phyloP scores from a whole-genome alignment of 2,329 filamentous ascomycete genomes.

The Raffaelea albimanens region DNA sequence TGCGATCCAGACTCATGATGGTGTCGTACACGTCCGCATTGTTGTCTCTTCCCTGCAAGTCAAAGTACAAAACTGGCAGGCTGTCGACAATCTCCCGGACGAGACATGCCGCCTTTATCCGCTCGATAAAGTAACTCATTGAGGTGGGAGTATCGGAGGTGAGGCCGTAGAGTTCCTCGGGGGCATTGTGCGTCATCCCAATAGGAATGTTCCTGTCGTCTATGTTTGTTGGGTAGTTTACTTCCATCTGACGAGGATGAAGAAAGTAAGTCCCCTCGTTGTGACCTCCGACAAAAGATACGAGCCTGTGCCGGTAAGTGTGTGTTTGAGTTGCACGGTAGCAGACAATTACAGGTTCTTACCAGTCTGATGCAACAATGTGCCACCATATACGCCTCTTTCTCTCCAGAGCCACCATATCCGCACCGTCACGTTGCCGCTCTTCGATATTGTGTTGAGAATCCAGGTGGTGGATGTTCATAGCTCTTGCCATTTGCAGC shows the following conservation, averaged over 20 bases:
- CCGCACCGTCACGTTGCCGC: not conserved
- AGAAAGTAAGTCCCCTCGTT: not conserved
- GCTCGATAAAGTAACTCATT: not conserved
- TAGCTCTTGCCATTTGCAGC: not conserved
- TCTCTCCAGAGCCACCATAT: not conserved
- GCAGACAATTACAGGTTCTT: too few species aligned
- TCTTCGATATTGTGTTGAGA: not conserved
- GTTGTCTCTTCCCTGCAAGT: not conserved
- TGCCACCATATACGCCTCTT: not conserved
- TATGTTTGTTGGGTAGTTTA: not conserved
- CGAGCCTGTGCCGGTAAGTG: too few species aligned
- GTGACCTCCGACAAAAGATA: not conserved
- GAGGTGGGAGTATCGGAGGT: not conserved
- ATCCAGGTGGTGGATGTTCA: not conserved
- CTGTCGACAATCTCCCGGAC: not conserved
- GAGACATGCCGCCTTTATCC: not conserved
- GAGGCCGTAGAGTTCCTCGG: not conserved
- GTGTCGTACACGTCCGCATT: not conserved
- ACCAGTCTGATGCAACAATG: not conserved
- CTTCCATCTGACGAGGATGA: not conserved
- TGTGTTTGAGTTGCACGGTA: too few species aligned
- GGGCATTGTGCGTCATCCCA: not conserved
- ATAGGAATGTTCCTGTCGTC: not conserved
- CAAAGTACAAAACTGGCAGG: not conserved
- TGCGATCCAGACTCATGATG: not conserved